These are phyloP conservation scores for Zygosaccharomyces siamensis DNA, from an alignment of 805 yeast genomes.

Conservation along the genomic window DNA sequence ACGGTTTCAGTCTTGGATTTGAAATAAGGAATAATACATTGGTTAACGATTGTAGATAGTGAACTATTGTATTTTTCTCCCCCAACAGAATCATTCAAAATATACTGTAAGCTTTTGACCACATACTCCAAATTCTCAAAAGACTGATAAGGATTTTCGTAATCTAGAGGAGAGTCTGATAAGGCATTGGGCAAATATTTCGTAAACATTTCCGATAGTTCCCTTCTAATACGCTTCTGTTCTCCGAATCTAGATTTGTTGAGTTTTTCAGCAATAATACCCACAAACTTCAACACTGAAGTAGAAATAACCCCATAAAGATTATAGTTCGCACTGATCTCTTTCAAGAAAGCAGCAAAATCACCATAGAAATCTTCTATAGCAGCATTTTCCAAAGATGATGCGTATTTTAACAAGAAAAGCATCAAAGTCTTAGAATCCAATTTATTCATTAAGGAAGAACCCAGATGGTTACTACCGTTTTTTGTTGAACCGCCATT, in stretches of 20 bases:
- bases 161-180: conserved; percentile 21
- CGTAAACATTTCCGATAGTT: conserved; percentile 43
- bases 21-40: conserved; percentile 48
- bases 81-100: conserved; percentile 25
- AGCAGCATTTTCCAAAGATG: conserved; percentile 66
- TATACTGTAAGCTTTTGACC: conserved; percentile 17
- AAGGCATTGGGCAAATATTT: conserved; percentile 35
- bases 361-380: conserved; percentile 73
- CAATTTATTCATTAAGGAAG: conserved; percentile 46
- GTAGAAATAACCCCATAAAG: conserved; percentile 49
- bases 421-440: conserved; percentile 42
- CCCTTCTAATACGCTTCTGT: conserved; percentile 54
- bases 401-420: conserved; percentile 58
- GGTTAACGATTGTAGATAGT: conserved; percentile 49
- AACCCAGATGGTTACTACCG: conserved; percentile 23
- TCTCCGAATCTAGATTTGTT: conserved; percentile 58
- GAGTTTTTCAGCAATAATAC: conserved; percentile 51
- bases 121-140: conserved; percentile 17
- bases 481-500: conserved; percentile 14
- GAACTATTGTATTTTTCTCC: conserved; percentile 53
- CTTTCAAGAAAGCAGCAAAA: conserved; percentile 55
- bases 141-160: conserved; percentile 12
- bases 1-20: conserved; percentile 40
- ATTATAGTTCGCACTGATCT: conserved; percentile 44
- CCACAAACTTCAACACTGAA: conserved; percentile 47